phyloP scores from a whole-genome alignment of 371 early-diverging fungal genomes.

The Mucor saturninus region DNA sequence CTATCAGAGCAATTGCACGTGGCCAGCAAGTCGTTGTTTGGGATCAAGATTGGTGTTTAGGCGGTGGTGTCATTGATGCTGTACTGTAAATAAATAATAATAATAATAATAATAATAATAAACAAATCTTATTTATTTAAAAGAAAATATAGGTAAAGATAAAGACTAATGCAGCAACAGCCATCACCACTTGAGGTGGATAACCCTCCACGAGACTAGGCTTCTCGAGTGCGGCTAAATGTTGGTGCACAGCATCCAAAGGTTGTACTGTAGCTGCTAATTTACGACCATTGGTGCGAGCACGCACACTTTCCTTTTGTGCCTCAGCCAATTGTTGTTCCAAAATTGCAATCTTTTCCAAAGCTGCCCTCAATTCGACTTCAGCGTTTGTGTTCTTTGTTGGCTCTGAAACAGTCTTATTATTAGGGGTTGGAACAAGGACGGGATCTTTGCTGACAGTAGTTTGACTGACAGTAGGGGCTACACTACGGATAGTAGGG shows the following conservation, averaged over 20 bases:
- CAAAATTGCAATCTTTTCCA: constrained; percentile 30
- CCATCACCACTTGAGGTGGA: constrained; percentile 26
- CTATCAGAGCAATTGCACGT: constrained; percentile 52
- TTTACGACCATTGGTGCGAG: constrained; percentile 27
- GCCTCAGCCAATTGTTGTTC: constrained; percentile 30
- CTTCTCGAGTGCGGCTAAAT: constrained; percentile 58
- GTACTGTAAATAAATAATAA: constrained; percentile 11
- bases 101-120: background rate
- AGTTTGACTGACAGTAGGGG: background rate
- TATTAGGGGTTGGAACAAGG: constrained; percentile 4
- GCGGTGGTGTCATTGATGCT: constrained; percentile 54
- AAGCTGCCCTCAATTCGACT: constrained; percentile 32
- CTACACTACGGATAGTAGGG: background rate
- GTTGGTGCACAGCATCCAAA: constrained; percentile 57
- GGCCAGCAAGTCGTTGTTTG: constrained; percentile 61
- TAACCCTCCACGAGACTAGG: constrained; percentile 52
- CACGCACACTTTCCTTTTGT: constrained; percentile 31
- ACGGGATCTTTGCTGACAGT: background rate
- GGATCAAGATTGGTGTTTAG: constrained; percentile 60
- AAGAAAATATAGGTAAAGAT: constrained; percentile 30
- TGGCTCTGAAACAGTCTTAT: background rate
- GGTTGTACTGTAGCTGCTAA: constrained; percentile 45
- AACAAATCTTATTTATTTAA: constrained; percentile 1
- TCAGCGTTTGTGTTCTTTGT: constrained; percentile 9
- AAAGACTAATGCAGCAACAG: constrained; percentile 23